phyloP scores from a whole-genome alignment of 2,329 filamentous ascomycete species.

The Fusarium setosum region DNA sequence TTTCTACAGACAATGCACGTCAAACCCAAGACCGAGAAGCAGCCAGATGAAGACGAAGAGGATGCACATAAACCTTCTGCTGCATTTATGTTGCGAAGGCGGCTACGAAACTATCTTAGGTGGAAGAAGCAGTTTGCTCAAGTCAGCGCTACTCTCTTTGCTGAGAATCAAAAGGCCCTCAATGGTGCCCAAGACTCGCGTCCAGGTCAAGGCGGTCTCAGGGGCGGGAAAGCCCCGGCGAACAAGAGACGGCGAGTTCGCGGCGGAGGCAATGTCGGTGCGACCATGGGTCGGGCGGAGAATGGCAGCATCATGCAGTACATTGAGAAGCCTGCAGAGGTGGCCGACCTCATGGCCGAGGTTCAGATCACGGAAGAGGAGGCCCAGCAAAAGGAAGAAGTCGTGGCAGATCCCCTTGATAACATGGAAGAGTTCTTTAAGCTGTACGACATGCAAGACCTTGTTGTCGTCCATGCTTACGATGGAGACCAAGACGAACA shows the following conservation, averaged over 20 bases:
- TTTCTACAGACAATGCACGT: constrained; percentile 93
- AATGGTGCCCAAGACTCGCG: constrained; percentile 72
- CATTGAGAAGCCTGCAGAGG: constrained; percentile 85
- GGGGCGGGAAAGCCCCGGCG: constrained; percentile 72
- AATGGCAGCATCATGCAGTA: constrained; percentile 81
- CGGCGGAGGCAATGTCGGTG: constrained; percentile 75
- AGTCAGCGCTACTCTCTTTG: constrained; percentile 82
- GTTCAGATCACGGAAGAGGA: constrained; percentile 85
- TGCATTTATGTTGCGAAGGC: constrained; percentile 89
- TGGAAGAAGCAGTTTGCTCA: constrained; percentile 94
- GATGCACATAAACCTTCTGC: constrained; percentile 76
- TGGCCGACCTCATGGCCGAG: constrained; percentile 84
- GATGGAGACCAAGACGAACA: constrained; percentile 97
- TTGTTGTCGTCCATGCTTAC: constrained; percentile 92
- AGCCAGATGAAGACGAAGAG: constrained; percentile 56
- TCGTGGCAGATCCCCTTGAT: constrained; percentile 81
- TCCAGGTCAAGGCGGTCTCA: constrained; percentile 56
- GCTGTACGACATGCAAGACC: constrained; percentile 89
- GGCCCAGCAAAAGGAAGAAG: constrained; percentile 78
- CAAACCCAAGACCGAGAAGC: constrained; percentile 62
- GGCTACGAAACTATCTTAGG: constrained; percentile 84
- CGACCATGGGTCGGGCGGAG: constrained; percentile 71
- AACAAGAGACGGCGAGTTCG: constrained; percentile 90
- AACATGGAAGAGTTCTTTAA: constrained; percentile 94
- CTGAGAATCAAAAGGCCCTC: constrained; percentile 82